phyloP scores from a whole-genome alignment of 2,329 filamentous ascomycete genomes.

The Aspergillus sp. region DNA sequence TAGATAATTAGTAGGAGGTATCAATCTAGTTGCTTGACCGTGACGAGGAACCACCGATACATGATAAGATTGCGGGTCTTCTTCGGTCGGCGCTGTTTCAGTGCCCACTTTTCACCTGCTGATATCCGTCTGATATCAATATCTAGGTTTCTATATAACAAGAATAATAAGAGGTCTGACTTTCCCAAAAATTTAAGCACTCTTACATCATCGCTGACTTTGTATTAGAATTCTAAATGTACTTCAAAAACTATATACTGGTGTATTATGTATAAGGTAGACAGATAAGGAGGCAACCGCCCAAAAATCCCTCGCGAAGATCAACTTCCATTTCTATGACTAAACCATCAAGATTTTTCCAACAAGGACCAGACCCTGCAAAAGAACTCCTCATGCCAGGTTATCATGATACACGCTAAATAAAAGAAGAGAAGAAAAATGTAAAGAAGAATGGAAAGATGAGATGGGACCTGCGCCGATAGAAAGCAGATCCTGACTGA shows the following conservation, averaged over 20 bases:
- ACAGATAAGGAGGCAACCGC: background rate
- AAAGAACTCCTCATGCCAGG: slow-evolving; percentile 26
- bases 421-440: slow-evolving; percentile 9
- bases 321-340: slow-evolving; percentile 35
- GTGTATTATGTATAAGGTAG: slow-evolving; percentile 1
- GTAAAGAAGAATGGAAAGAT: slow-evolving; percentile 2
- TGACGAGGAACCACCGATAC: slow-evolving; percentile 7
- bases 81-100: background rate
- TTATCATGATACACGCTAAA: slow-evolving; percentile 31
- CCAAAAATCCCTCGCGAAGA: slow-evolving; percentile 5
- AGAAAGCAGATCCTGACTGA: slow-evolving; percentile 8
- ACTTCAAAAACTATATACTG: slow-evolving; percentile 4
- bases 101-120: no score
- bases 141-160: no score
- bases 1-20: background rate
- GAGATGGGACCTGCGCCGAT: background rate
- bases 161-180: no score
- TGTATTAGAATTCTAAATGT: background rate
- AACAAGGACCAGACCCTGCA: slow-evolving; percentile 21
- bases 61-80: slow-evolving; percentile 6
- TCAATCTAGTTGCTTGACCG: background rate
- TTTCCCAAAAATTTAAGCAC: background rate
- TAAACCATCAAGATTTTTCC: slow-evolving; percentile 28
- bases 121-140: no score
- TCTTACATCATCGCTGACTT: background rate